A percentile compares a stretch with the other conserved stretches of the same genome.
phyloP scores from a whole-genome alignment of 768 basidiomycete species.

The Strobilomyces dryophilus region DNA sequence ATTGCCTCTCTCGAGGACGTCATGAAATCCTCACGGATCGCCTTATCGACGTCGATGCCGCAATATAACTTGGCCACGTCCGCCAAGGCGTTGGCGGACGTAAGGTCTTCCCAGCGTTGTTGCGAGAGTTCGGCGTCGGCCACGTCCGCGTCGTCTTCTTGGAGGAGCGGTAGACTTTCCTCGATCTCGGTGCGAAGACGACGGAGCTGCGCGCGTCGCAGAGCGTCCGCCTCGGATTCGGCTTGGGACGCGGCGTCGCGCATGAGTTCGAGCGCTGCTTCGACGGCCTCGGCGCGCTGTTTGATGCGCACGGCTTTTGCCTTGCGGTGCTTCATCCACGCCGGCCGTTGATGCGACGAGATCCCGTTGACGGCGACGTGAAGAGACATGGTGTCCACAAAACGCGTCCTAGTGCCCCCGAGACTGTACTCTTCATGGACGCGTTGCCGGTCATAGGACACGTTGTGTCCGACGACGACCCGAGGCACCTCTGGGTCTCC shows the following conservation, averaged over 20 bases:
- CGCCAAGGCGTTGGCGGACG: constrained; percentile 85
- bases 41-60: constrained; percentile 73
- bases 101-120: constrained; percentile 89
- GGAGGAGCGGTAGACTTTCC: constrained; percentile 37
- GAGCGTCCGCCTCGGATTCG: constrained; percentile 37
- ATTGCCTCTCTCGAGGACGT: constrained; percentile 62
- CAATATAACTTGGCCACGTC: constrained; percentile 93
- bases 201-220: constrained; percentile 36
- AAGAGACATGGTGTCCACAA: constrained; percentile 91
- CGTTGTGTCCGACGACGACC: constrained; percentile 89
- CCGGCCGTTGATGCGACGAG: constrained; percentile 89
- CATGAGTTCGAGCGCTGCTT: constrained; percentile 54
- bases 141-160: constrained; percentile 34
- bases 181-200: constrained; percentile 35
- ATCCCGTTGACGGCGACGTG: constrained; percentile 94
- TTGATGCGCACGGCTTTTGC: constrained; percentile 52
- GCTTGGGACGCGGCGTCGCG: constrained; percentile 36
- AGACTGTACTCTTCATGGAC: constrained; percentile 80
- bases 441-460: constrained; percentile 88
- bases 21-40: constrained; percentile 73
- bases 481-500: constrained; percentile 51
- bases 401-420: constrained; percentile 64
- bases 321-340: constrained; percentile 87
- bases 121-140: constrained; percentile 40
- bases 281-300: constrained; percentile 59